A percentile compares a stretch with the other conserved stretches of the same genome.
These are phyloP conservation scores for Tricholoma sp. DNA, from an alignment of 768 basidiomycete genomes.

Conservation along the genomic window DNA sequence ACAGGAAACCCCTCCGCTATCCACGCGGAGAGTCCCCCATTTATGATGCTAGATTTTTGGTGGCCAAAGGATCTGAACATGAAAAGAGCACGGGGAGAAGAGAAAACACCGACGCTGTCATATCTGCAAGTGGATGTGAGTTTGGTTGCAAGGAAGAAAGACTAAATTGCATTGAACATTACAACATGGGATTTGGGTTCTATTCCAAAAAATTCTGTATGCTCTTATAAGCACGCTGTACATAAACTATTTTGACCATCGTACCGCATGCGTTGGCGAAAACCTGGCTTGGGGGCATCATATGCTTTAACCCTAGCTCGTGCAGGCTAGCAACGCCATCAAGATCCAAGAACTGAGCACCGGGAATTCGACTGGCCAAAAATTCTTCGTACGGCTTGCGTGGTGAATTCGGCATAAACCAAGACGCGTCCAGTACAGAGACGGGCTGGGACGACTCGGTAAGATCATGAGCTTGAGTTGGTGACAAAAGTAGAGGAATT, in stretches of 20 bases:
- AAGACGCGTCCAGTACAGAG: constrained; percentile 68
- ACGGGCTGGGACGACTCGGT: constrained; percentile 28
- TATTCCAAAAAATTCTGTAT: constrained; percentile 64
- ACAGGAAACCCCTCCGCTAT: constrained; percentile 56
- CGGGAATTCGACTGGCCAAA: constrained; percentile 57
- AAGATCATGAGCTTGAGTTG: constrained; percentile 39
- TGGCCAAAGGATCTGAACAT: constrained; percentile 95
- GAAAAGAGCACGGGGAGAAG: constrained; percentile 86
- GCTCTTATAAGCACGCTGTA: not conserved
- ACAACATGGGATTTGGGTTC: constrained; percentile 72
- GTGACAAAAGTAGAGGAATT: constrained; percentile 49
- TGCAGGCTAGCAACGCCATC: constrained; percentile 74
- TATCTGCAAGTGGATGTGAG: constrained; percentile 47
- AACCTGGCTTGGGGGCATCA: constrained; percentile 72
- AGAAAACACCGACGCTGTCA: constrained; percentile 88
- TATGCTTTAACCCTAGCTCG: constrained; percentile 83
- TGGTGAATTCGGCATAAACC: constrained; percentile 91
- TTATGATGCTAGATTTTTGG: constrained; percentile 74
- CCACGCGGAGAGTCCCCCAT: constrained; percentile 92
- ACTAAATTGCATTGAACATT: constrained; percentile 41
- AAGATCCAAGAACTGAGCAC: constrained; percentile 71
- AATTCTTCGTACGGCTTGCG: constrained; percentile 72
- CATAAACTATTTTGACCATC: constrained; percentile 19
- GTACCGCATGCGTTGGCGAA: constrained; percentile 82
- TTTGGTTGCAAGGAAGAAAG: not conserved